phyloP scores from a whole-genome alignment of 2,329 filamentous ascomycete genomes.

The Trichophyton benhamiae region DNA sequence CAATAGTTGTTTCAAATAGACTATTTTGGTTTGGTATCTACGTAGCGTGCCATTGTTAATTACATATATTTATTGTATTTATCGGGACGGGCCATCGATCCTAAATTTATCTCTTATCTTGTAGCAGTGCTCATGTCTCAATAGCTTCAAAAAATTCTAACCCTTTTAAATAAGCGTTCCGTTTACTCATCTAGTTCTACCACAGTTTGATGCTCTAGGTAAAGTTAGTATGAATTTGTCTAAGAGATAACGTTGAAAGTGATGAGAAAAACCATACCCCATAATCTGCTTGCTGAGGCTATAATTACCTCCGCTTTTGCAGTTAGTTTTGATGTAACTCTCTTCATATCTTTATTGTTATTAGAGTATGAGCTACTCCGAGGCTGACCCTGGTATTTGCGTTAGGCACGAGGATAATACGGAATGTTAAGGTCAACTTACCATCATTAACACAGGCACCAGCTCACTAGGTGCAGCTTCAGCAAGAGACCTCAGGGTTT shows the following conservation, averaged over 20 bases:
- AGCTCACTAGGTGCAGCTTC: slow-evolving; percentile 57
- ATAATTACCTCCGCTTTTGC: slow-evolving; percentile 57
- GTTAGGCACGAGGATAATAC: not conserved
- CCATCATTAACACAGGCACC: slow-evolving; percentile 60
- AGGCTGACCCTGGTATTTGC: slow-evolving; percentile 46
- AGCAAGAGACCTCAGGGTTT: slow-evolving; percentile 53
- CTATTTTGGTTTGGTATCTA: not conserved
- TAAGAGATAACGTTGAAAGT: not conserved
- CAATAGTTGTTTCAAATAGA: not conserved
- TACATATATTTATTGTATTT: not conserved
- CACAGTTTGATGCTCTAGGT: not conserved
- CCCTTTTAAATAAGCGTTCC: too few species aligned
- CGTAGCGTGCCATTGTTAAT: not conserved
- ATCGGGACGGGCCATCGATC: not conserved
- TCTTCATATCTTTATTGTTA: slow-evolving; percentile 45
- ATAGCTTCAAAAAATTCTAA: not conserved
- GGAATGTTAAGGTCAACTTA: slow-evolving; percentile 18
- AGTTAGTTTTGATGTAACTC: slow-evolving; percentile 51
- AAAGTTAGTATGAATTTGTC: not conserved
- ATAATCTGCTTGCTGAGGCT: slow-evolving; percentile 55
- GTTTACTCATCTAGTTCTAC: not conserved
- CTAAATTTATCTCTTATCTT: not conserved
- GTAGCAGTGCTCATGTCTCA: not conserved
- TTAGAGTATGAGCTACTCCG: slow-evolving; percentile 40
- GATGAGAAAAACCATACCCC: slow-evolving; percentile 34